These are phyloP conservation scores for Nigrospora sphaerica DNA, from an alignment of 2,329 filamentous ascomycete genomes.

Conservation along the genomic window DNA sequence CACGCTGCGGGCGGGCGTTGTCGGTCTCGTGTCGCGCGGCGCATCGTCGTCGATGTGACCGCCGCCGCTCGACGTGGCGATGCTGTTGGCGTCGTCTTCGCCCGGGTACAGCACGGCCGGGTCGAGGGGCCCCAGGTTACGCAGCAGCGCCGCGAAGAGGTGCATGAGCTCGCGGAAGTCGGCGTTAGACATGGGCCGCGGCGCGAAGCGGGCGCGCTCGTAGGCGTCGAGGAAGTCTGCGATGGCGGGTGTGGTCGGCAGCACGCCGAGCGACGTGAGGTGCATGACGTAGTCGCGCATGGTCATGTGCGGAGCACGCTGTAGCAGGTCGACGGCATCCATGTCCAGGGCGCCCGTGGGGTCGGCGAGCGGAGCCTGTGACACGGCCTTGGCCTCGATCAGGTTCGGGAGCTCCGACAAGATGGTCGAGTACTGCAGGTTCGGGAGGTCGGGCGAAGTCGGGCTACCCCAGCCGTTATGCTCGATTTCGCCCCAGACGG, in stretches of 20 bases:
- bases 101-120: slow-evolving; percentile 37
- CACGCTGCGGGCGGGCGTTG: slow-evolving; percentile 16
- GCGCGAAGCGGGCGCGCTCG: slow-evolving; percentile 79
- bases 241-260: slow-evolving; percentile 35
- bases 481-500: slow-evolving; percentile 73
- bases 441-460: slow-evolving; percentile 62
- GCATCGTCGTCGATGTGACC: slow-evolving; percentile 30
- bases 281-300: slow-evolving; percentile 73
- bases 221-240: slow-evolving; percentile 68
- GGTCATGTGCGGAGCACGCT: slow-evolving; percentile 63
- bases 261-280: slow-evolving; percentile 59
- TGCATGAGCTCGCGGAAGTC: slow-evolving; percentile 77
- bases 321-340: slow-evolving; percentile 63
- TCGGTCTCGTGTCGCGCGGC: slow-evolving; percentile 32
- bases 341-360: slow-evolving; percentile 49
- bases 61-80: slow-evolving; percentile 11
- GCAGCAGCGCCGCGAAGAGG: slow-evolving; percentile 73
- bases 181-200: slow-evolving; percentile 55
- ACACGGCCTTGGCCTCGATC: slow-evolving; percentile 89
- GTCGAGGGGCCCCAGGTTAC: slow-evolving; percentile 63
- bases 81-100: slow-evolving; percentile 12
- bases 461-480: slow-evolving; percentile 89
- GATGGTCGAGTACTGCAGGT: slow-evolving; percentile 78
- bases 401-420: slow-evolving; percentile 79
- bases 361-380: slow-evolving; percentile 50